Evolutionary conservation across 1,284 basidiomycete species (phyloP), one percentile per base, ranked within the genome.

Genomic region (Microbotryum saponariae): DNA sequence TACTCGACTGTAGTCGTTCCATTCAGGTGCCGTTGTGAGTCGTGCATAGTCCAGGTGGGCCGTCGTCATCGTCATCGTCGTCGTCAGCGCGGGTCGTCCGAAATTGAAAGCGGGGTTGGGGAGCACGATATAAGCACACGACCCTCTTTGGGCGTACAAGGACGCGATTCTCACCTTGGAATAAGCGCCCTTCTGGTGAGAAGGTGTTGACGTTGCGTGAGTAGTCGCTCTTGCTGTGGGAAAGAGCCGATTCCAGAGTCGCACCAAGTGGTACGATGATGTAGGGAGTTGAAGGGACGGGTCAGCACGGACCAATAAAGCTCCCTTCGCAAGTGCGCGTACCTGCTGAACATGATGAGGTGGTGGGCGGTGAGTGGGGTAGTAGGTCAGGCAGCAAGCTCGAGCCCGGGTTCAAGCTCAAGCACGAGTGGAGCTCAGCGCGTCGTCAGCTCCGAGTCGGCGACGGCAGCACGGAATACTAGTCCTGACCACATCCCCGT

Each of bases 1-100:
- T 99, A 98, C 78, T 98, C 96, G 78, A 97, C 92, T 97, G 69
- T 6, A 50, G 27, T 49, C 23, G 25, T 12, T 12, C n/a, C 14
- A 2, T 23, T 4, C 33, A 7, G 1, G 3, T 31, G 47, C 6
- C 29, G 45, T 20, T 23, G 20, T 12, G 21, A 33, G 27, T 29
- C 33, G 54, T 12, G n/a, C 20, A 42, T 42, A 18, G 48, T 42
- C 52, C 21, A 31, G 31, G 21, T n/a, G 29, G 23, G 23, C 3
- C 8, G 56, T 16, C 14, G 21, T 7, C 27, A 12, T 23, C 54
- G 12, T 42, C 44, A 44, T 27, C 23, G 54, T 25, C 42, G 45
- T 33, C 37, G 37, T 42, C 37, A 18, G 12, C 37, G 37, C 33
- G 20, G 23, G n/a, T 44, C 33, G 18, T 12, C 29, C 8, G 9